Base-by-base conservation (phyloP, 2,329 filamentous ascomycete genomes). In the Thelonectria discophora region DNA sequence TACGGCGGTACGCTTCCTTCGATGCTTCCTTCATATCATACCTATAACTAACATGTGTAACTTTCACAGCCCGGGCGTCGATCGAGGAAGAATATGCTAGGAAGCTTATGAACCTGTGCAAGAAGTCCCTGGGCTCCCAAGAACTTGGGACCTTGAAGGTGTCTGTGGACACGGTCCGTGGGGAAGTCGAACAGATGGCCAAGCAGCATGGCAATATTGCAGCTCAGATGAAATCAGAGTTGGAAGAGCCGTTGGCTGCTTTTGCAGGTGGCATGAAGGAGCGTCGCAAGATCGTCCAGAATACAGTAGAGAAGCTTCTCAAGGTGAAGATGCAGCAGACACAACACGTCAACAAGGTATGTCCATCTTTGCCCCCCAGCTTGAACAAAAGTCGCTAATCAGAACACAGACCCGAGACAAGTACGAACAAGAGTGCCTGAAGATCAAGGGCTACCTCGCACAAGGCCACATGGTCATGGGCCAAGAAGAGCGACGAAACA, bases 391-490 rank as follows among this genome's bases (percentile, higher is more conserved):
- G 12, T 30, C 8, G 20, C 57, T 71, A n/a, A 69, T 51, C 11
- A 6, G 1, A n/a, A 5, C 8, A 43, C 72, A 93, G 90, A 91
- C 94, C 15, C 87, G 95, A 67, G 95, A 99, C 78, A 90, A 90
- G 51, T 99, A 96, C 75, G 95, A 99, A 78, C 94, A 99, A 77
- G 96, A 99, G 71, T 98, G 94, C 75, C 84, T 99, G 46, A 95
- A 97, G 76, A 98, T 99, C 77, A 99, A 99, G 79, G 95, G 95
- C 40, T 99, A 99, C 74, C 87, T 99, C 5, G 95, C 96, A 4
- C 95, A 99, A 78, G 95, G 95, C 10, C 96, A 99, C 76, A 99
- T 99, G 95, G 95, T 99, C 60, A 99, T 99, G 95, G 95, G 95
- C 13, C 95, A 99, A 72, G 95, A 99, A 76, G 95, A 99, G 81